phyloP scores from a whole-genome alignment of 371 early-diverging fungal species.

The Mortierella polycephala region DNA sequence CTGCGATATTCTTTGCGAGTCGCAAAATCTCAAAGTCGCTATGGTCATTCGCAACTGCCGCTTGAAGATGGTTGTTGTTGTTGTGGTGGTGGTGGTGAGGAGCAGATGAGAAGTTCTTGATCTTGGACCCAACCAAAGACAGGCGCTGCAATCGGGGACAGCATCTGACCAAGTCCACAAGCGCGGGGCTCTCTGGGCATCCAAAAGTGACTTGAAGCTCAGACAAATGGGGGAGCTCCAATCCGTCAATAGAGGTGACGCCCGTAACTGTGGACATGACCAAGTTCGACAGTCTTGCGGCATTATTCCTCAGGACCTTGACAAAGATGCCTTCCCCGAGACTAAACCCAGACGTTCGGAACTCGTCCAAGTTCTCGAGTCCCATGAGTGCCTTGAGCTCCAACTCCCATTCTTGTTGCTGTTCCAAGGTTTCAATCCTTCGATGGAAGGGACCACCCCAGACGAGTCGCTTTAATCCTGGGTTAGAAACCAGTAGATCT shows the following conservation, averaged over 20 bases:
- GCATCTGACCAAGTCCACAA: constrained; percentile 36
- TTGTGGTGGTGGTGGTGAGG: constrained; percentile 11
- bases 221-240: constrained; percentile 37
- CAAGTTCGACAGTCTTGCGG: constrained; percentile 29
- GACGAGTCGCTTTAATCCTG: constrained; percentile 29
- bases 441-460: constrained; percentile 42
- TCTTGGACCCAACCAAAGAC: constrained; percentile 30
- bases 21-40: constrained; percentile 18
- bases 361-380: constrained; percentile 36
- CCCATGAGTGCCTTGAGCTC: constrained; percentile 38
- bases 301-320: constrained; percentile 42
- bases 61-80: constrained; percentile 4
- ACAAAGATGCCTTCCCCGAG: constrained; percentile 46
- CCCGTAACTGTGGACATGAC: constrained; percentile 34
- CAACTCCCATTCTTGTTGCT: constrained; percentile 34
- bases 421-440: constrained; percentile 37
- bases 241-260: constrained; percentile 35
- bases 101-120: constrained; percentile 5
- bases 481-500: constrained; percentile 25
- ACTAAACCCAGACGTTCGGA: constrained; percentile 38
- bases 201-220: constrained; percentile 39
- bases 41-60: not conserved
- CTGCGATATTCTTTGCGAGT: constrained; percentile 25
- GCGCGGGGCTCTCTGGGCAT: constrained; percentile 32
- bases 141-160: constrained; percentile 33